Base-by-base conservation (phyloP, 208 protist species). In the Acanthamoeba quina region DNA sequence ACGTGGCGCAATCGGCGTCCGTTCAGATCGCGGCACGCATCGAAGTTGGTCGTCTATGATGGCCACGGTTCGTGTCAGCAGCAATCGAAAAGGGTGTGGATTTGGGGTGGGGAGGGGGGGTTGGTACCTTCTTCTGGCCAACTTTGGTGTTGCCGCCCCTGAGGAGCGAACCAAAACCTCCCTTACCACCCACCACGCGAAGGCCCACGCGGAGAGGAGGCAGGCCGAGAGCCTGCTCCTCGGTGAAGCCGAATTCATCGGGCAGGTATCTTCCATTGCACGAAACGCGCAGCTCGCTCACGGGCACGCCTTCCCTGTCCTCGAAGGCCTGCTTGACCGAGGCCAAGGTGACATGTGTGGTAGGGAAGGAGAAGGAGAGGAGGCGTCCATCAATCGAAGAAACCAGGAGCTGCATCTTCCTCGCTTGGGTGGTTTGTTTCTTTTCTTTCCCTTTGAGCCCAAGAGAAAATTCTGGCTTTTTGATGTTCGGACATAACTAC, bases 161-260 rank as follows among this genome's bases (percentile, higher is more conserved):
- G 34, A 91, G 85, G 24, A 91, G 62, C 85, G 85, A 91, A 24
- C 85, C 85, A 24, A 91, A 91, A 37, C 85, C 85, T 49, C 85
- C 85, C 62, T 91, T 91, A 54, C 85, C 85, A 56, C 85, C 85
- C 21, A 72, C 85, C 5, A 91, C 24, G 15, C 85, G 52, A 52
- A 91, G 60, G 15, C 52, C 58, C 7, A 91, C 54, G 11, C 85
- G 85, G 21, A 91, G 26, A 54, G 41, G 49, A 24, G 62, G 85
- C 54, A 72, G 37, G 41, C 15, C 24, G 2, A 6, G 5, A 4
- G 52, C 80, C 5, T 44, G 24, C n/a, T 88, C 80, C 31, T 34
- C 80, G 44, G 9, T 66, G 80, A 88, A 64, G 26, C 4, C 5
- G 70, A 26, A 41, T 17, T 78, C 70, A 78, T 78, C 70, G 70